Conservation (phyloP, 192 early-diverging fungal species). For the Pecoramyces ruminantium region DNA sequence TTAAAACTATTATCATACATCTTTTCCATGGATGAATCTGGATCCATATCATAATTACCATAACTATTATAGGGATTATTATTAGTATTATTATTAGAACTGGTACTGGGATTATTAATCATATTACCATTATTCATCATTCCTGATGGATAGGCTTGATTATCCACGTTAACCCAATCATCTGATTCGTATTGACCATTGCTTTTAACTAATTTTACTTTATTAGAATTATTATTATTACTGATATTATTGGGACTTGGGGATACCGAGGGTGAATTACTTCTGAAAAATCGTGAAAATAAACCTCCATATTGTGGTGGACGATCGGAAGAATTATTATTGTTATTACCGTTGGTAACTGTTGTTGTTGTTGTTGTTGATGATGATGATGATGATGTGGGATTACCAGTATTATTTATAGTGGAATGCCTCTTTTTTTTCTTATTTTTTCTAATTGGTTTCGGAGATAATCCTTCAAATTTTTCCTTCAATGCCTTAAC, state of each 20-base stretch:
- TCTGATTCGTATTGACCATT: not conserved
- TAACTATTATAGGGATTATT: too few species aligned
- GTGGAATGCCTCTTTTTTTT: not conserved
- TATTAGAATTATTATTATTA: not conserved
- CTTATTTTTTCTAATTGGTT: not conserved
- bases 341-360: too few species aligned
- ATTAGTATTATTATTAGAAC: too few species aligned
- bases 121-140: too few species aligned
- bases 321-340: not conserved
- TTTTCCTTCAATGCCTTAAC: not conserved
- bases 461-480: not conserved
- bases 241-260: not conserved
- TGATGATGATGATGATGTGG: too few species aligned
- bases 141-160: not conserved
- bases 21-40: not conserved
- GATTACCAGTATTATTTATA: too few species aligned
- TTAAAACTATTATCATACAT: not conserved
- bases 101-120: too few species aligned
- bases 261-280: not conserved
- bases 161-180: not conserved
- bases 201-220: too few species aligned
- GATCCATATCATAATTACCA: not conserved
- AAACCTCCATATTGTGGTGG: not conserved
- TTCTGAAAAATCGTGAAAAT: not conserved
- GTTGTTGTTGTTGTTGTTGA: too few species aligned